Evolutionary conservation across 2,329 filamentous ascomycete genomes (phyloP).

Genomic region (Emericellopsis cladophorae): DNA sequence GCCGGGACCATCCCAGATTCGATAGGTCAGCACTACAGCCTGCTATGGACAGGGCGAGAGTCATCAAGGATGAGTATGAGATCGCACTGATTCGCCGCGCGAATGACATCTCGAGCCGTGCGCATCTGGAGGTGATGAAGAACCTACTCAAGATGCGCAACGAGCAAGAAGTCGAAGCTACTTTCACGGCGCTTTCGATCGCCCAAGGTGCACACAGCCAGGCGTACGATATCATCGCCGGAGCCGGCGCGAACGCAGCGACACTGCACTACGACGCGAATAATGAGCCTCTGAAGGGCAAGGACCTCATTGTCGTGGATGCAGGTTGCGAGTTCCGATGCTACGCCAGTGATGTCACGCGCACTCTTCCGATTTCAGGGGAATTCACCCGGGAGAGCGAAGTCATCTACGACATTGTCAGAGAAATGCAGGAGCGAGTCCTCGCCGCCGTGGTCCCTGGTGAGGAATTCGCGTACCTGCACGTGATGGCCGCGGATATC

Average conservation of each 20-base stretch:
- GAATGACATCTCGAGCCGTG: conserved; percentile 65
- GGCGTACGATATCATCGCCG: conserved; percentile 83
- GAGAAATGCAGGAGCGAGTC: conserved; percentile 68
- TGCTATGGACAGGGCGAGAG: conserved; percentile 69
- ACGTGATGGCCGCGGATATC: conserved; percentile 59
- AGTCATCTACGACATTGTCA: conserved; percentile 65
- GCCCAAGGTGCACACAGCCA: conserved; percentile 61
- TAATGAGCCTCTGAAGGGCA: conserved; percentile 54
- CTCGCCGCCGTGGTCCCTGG: conserved; percentile 58
- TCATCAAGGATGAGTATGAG: conserved; percentile 79
- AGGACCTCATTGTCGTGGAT: conserved; percentile 71
- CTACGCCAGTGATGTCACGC: conserved; percentile 84
- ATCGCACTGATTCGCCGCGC: conserved; percentile 70
- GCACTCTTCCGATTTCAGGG: conserved; percentile 70
- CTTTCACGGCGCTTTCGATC: conserved; percentile 63
- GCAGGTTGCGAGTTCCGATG: conserved; percentile 75
- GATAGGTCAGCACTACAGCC: conserved; percentile 32
- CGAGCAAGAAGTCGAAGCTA: conserved; percentile 73
- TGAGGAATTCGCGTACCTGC: conserved; percentile 57
- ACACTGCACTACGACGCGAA: conserved; percentile 83
- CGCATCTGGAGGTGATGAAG: conserved; percentile 61
- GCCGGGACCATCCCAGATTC: no score
- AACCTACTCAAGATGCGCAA: conserved; percentile 51
- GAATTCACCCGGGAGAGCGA: conserved; percentile 54
- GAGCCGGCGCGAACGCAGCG: conserved; percentile 67